Percentiles rank a stretch among this genome's conserved stretches.
phyloP scores from a whole-genome alignment of 2,329 filamentous ascomycete species.

The Colletotrichum tropicicola region DNA sequence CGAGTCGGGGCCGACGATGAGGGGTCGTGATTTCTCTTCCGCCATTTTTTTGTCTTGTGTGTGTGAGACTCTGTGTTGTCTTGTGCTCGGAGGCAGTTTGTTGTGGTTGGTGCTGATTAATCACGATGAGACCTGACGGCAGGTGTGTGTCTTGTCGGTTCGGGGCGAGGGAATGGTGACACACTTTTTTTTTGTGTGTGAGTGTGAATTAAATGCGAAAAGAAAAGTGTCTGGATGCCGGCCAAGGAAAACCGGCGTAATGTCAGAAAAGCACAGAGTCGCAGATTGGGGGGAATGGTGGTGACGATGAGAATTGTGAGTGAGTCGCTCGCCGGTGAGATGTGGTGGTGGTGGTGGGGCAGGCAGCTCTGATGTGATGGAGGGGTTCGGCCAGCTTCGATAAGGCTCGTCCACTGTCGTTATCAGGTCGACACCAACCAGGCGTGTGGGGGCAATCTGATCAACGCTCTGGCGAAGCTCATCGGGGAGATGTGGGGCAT shows the following conservation, averaged over 20 bases:
- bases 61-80: too few species aligned
- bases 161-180: too few species aligned
- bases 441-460: not conserved
- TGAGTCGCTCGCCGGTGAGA: conserved; percentile 24
- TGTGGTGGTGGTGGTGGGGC: conserved; percentile 22
- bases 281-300: not conserved
- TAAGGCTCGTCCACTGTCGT: conserved; percentile 9
- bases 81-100: too few species aligned
- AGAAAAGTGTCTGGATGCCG: too few species aligned
- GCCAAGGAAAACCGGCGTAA: not conserved
- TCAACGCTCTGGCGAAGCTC: too few species aligned
- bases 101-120: not conserved
- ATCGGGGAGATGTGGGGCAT: conserved; percentile 10
- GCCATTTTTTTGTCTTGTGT: conserved; percentile 7
- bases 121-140: not conserved
- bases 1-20: conserved; percentile 75
- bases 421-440: conserved; percentile 5
- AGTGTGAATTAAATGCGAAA: too few species aligned
- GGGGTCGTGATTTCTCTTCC: conserved; percentile 58
- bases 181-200: too few species aligned
- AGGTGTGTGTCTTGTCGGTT: too few species aligned
- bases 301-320: not conserved
- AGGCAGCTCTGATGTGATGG: conserved; percentile 12
- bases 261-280: not conserved
- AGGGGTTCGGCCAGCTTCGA: conserved; percentile 26